Percentiles rank a stretch among this genome's conserved stretches.
Conservation (phyloP, 495 filamentous ascomycete genomes). For the Trichoderma reesei region DNA sequence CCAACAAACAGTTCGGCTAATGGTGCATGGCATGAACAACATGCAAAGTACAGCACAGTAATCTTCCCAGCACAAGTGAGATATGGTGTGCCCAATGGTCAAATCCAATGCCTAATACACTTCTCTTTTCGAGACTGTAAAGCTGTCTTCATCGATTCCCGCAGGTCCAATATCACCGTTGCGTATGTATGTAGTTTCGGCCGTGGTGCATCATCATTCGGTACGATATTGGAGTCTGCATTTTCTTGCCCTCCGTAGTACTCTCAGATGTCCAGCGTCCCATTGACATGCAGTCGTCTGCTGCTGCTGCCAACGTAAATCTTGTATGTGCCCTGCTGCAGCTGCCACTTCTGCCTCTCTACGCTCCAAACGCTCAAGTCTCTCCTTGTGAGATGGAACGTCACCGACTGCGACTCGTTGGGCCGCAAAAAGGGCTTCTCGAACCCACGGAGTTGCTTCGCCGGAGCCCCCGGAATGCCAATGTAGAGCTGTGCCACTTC, state of each 20-base stretch:
- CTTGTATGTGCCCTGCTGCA: constrained; percentile 37
- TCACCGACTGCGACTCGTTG: constrained; percentile 34
- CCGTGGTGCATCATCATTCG: neutral
- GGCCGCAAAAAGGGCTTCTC: constrained; percentile 45
- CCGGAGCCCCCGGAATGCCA: constrained; percentile 41
- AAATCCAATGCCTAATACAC: no score
- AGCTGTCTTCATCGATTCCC: no score
- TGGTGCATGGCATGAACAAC: no score
- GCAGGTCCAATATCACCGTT: no score
- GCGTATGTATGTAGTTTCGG: neutral
- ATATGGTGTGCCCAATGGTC: no score
- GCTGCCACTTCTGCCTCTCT: constrained; percentile 48
- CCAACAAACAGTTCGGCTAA: no score
- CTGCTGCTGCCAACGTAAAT: constrained; percentile 54
- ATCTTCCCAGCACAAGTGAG: no score
- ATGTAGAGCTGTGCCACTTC: constrained; percentile 60
- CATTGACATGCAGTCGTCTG: constrained; percentile 49
- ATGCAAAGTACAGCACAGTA: no score
- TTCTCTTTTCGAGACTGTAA: no score
- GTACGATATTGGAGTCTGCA: neutral
- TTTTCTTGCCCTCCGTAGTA: neutral
- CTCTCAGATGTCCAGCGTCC: constrained; percentile 14
- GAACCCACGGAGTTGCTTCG: constrained; percentile 58
- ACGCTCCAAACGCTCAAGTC: constrained; percentile 62
- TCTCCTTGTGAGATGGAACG: constrained; percentile 47